These are phyloP conservation scores for Adansonia rubrostipa DNA, from an alignment of 441 rosid genomes.

Conservation along the genomic window DNA sequence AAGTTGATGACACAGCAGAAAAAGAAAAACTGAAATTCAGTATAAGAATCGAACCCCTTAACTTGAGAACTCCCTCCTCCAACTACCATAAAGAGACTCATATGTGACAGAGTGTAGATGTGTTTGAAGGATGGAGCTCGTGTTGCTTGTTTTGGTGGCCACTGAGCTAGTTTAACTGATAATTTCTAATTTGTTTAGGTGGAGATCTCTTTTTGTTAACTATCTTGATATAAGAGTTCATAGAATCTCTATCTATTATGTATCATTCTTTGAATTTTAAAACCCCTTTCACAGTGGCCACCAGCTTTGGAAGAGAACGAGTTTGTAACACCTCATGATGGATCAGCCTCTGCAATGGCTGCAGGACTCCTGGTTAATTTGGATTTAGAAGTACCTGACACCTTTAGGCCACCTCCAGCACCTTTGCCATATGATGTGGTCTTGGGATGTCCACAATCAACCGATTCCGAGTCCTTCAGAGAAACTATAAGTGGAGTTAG, in stretches of 20 bases:
- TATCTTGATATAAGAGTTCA: neutral
- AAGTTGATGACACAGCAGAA: neutral
- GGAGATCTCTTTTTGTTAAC: constrained; percentile 5
- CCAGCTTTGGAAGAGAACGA: constrained; percentile 51
- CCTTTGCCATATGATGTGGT: constrained; percentile 74
- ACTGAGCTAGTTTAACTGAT: neutral
- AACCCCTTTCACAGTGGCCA: constrained; percentile 51
- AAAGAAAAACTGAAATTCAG: neutral
- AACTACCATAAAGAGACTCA: constrained; percentile 2
- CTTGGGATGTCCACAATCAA: constrained; percentile 44
- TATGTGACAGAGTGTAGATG: neutral
- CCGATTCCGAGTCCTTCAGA: constrained; percentile 48
- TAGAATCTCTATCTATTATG: constrained; percentile 12
- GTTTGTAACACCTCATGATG: constrained; percentile 43
- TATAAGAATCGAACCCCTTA: neutral
- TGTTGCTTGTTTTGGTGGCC: constrained; percentile 6
- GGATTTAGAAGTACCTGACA: constrained; percentile 59
- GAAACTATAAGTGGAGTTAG: constrained; percentile 51
- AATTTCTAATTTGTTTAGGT: constrained; percentile 7
- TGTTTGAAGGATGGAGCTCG: constrained; percentile 4
- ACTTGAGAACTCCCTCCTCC: constrained; percentile 6
- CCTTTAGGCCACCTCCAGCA: constrained; percentile 57
- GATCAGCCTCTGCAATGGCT: constrained; percentile 43
- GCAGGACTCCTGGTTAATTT: constrained; percentile 56
- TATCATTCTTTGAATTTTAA: constrained; percentile 27